Conservation (phyloP, 768 basidiomycete species). For the Phanerodontia chrysosporium region DNA sequence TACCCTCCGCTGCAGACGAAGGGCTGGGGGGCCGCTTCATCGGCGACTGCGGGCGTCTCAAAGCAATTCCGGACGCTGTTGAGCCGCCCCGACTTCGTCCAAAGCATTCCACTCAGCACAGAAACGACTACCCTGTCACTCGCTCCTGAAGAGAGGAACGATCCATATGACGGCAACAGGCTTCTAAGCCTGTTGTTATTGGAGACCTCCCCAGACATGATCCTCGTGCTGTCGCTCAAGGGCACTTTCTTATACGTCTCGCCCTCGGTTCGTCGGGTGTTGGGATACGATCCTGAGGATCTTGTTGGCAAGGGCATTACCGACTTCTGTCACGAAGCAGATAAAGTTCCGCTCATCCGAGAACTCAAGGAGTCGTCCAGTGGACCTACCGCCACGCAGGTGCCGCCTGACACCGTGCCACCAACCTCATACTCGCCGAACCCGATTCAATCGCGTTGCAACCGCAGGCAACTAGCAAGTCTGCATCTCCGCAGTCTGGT, state of each 20-base stretch:
- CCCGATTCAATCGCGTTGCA: too few species aligned
- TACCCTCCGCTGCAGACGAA: constrained; percentile 17
- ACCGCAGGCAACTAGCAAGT: background rate
- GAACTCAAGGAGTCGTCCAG: constrained; percentile 76
- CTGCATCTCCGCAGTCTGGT: constrained; percentile 11
- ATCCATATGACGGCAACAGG: constrained; percentile 37
- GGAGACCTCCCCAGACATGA: constrained; percentile 67
- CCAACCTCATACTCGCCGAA: background rate
- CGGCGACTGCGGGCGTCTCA: constrained; percentile 38
- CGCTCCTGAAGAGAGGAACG: constrained; percentile 15
- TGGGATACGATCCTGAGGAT: constrained; percentile 85
- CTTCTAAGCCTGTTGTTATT: constrained; percentile 58
- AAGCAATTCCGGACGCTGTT: constrained; percentile 50
- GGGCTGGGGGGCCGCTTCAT: constrained; percentile 30
- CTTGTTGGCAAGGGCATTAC: constrained; percentile 74
- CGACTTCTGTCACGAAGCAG: constrained; percentile 85
- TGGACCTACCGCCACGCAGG: constrained; percentile 7
- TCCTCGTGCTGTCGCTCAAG: constrained; percentile 89
- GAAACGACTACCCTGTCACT: constrained; percentile 11
- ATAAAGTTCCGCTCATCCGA: constrained; percentile 86
- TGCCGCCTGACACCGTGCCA: too few species aligned
- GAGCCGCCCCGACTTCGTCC: constrained; percentile 42
- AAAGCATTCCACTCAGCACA: constrained; percentile 34
- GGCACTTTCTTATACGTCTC: constrained; percentile 91
- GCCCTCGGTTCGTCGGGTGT: constrained; percentile 67